Percentiles rank a stretch among this genome's conserved stretches.
Conservation (phyloP, 768 basidiomycete species). For the Leccinellum rugosiceps region DNA sequence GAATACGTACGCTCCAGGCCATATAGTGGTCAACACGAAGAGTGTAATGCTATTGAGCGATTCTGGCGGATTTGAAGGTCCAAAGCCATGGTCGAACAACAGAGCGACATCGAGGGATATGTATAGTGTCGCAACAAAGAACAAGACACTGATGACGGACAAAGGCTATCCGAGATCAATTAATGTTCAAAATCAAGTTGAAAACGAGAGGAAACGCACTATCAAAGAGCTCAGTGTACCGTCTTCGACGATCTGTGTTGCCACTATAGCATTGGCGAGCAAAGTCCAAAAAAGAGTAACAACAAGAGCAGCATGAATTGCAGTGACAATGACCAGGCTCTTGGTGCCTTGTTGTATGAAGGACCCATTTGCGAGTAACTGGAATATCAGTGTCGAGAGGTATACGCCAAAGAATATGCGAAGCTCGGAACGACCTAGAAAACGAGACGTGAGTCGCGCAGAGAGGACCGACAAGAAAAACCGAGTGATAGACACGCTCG, state of each 20-base stretch:
- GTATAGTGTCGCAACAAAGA: conserved; percentile 75
- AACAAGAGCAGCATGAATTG: conserved; percentile 77
- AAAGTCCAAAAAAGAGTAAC: conserved; percentile 78
- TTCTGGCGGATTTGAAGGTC: conserved; percentile 54
- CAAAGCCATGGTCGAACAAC: conserved; percentile 57
- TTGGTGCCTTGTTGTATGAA: conserved; percentile 76
- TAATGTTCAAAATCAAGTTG: not conserved
- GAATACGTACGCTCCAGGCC: conserved; percentile 67
- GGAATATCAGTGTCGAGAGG: conserved; percentile 69
- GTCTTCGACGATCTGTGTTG: conserved; percentile 91
- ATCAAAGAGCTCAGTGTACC: conserved; percentile 71
- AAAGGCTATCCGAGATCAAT: conserved; percentile 50
- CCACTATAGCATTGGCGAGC: conserved; percentile 71
- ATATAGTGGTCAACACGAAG: conserved; percentile 77
- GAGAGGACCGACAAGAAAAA: not conserved
- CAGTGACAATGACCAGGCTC: conserved; percentile 63
- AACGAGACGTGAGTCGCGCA: conserved; percentile 3
- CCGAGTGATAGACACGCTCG: not conserved
- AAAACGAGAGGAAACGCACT: conserved; percentile 38
- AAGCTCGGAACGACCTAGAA: conserved; percentile 64
- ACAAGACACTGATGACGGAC: conserved; percentile 47
- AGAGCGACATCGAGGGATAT: conserved; percentile 82
- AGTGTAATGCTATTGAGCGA: conserved; percentile 65
- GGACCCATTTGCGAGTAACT: conserved; percentile 78
- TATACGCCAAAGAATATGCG: conserved; percentile 64